phyloP scores from a whole-genome alignment of 2,329 filamentous ascomycete genomes.

The Penicillium sp. region DNA sequence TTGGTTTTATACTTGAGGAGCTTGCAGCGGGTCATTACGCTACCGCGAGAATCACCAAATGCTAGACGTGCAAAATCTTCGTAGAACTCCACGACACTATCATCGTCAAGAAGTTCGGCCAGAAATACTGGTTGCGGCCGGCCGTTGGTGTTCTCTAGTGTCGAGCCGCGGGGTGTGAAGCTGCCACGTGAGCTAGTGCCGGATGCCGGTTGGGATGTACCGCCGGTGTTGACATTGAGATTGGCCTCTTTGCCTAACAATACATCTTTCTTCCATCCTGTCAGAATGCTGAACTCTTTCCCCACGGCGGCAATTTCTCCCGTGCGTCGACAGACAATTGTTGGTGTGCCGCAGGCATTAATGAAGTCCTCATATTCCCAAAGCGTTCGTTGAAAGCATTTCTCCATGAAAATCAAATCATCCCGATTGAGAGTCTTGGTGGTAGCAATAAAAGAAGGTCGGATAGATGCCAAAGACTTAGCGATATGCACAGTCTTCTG shows the following conservation, averaged over 20 bases:
- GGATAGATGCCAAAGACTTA: constrained; percentile 82
- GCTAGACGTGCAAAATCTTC: constrained; percentile 92
- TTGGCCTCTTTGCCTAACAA: constrained; percentile 86
- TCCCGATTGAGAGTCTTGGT: constrained; percentile 84
- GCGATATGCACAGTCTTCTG: constrained; percentile 80
- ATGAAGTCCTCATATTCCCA: constrained; percentile 94
- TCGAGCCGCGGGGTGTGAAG: constrained; percentile 49
- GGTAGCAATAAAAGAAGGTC: constrained; percentile 89
- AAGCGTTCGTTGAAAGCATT: constrained; percentile 88
- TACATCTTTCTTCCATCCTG: constrained; percentile 89
- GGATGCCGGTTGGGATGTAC: constrained; percentile 36
- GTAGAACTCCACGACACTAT: constrained; percentile 91
- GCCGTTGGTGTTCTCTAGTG: constrained; percentile 43
- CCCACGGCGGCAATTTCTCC: constrained; percentile 94
- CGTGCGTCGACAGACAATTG: constrained; percentile 85
- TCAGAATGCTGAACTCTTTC: constrained; percentile 94
- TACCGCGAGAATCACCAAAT: constrained; percentile 85
- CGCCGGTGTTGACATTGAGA: constrained; percentile 76
- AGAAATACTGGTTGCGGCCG: constrained; percentile 79
- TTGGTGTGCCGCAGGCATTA: constrained; percentile 82
- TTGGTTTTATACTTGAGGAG: constrained; percentile 86
- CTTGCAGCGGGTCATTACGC: constrained; percentile 78
- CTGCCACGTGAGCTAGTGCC: constrained; percentile 48
- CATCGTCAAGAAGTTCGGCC: constrained; percentile 88
- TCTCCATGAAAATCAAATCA: constrained; percentile 96